Percentiles rank a stretch among this genome's conserved stretches.
phyloP scores from a whole-genome alignment of 805 yeast genomes.

The Ogataea kodamae region DNA sequence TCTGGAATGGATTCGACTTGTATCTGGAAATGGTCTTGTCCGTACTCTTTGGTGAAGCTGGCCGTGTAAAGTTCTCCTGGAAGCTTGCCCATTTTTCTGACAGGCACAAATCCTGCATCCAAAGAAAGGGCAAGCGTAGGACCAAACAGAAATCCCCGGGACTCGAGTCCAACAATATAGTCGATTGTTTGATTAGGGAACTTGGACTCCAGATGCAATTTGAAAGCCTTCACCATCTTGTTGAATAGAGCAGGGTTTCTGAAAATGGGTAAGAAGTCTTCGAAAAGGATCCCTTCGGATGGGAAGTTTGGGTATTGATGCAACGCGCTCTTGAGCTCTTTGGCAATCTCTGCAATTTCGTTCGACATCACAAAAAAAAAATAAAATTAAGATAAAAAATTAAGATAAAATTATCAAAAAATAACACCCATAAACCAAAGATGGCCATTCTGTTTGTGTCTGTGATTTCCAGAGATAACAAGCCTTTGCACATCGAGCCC shows the following conservation, averaged over 20 bases:
- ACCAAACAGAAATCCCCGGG: conserved; percentile 95
- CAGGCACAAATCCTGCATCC: conserved; percentile 89
- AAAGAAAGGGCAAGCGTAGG: conserved; percentile 90
- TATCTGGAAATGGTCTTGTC: conserved; percentile 83
- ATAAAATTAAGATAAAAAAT: conserved; percentile 1
- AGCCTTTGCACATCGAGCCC: conserved; percentile 58
- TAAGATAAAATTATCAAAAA: no score
- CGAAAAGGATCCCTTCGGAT: conserved; percentile 84
- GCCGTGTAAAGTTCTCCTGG: conserved; percentile 81
- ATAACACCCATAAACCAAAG: no score
- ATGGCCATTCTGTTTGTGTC: conserved; percentile 51
- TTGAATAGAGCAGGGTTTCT: conserved; percentile 76
- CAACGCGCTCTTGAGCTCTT: conserved; percentile 49
- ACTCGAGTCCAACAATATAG: conserved; percentile 89
- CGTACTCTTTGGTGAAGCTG: conserved; percentile 86
- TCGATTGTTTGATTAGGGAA: conserved; percentile 60
- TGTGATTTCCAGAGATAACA: conserved; percentile 52
- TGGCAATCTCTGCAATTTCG: conserved; percentile 34
- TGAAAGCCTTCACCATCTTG: conserved; percentile 76
- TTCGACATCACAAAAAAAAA: conserved; percentile 4
- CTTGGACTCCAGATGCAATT: conserved; percentile 59
- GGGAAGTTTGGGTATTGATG: conserved; percentile 94
- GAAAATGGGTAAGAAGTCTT: conserved; percentile 95
- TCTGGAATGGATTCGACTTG: conserved; percentile 77
- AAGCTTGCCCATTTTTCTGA: conserved; percentile 91